phyloP scores from a whole-genome alignment of 2,329 filamentous ascomycete genomes.

The Fusarium duplospermum region DNA sequence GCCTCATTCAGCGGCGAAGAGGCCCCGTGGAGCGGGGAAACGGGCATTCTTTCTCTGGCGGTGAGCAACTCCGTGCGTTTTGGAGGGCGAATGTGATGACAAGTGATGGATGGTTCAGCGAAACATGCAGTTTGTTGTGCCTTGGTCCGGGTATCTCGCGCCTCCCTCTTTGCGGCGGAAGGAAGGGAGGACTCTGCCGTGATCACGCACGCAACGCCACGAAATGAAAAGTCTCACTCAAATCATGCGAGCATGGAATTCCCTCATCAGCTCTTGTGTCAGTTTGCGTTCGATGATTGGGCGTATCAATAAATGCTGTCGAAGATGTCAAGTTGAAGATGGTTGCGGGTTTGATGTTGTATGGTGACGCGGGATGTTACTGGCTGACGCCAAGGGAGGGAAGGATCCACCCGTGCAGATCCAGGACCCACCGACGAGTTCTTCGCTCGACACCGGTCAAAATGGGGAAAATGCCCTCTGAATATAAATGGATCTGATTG shows the following conservation, averaged over 20 bases:
- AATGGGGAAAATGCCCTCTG: background rate
- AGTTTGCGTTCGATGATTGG: background rate
- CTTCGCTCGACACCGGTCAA: background rate
- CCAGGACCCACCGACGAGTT: background rate
- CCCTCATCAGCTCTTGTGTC: background rate
- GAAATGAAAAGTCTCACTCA: background rate
- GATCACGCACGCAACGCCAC: slow-evolving; percentile 1
- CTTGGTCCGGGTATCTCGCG: background rate
- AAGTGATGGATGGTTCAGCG: slow-evolving; percentile 8
- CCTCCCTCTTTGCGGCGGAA: slow-evolving; percentile 2
- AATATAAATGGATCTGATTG: background rate
- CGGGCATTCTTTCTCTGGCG: slow-evolving; percentile 35
- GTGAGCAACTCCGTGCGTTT: slow-evolving; percentile 1
- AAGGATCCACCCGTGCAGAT: background rate
- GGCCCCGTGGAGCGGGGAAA: slow-evolving; percentile 32
- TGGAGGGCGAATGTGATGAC: background rate
- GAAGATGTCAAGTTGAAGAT: background rate
- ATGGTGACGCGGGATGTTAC: slow-evolving; percentile 11
- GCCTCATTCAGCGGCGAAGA: slow-evolving; percentile 45
- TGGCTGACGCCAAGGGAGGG: background rate
- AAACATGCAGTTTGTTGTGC: slow-evolving; percentile 3
- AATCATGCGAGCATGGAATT: background rate
- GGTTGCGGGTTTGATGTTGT: slow-evolving; percentile 4
- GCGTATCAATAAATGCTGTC: background rate
- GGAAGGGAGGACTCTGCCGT: background rate